Percentiles rank a stretch among this genome's conserved stretches.
phyloP scores from a whole-genome alignment of 2,329 filamentous ascomycete species.

The Trichophyton simii region DNA sequence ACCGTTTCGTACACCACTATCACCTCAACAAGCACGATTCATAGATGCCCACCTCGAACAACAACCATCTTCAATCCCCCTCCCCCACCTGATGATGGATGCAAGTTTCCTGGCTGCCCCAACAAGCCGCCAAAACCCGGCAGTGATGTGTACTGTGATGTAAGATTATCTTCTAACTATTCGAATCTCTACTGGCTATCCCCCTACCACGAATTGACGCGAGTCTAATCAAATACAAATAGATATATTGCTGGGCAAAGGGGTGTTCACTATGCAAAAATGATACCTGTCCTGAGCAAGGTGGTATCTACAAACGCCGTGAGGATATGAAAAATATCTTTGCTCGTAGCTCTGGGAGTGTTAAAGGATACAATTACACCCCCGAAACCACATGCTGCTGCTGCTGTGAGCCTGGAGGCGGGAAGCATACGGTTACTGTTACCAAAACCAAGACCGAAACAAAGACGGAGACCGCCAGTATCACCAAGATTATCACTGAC shows the following conservation, averaged over 20 bases:
- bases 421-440: slow-evolving; percentile 5
- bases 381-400: slow-evolving; percentile 1
- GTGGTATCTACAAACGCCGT: neutral
- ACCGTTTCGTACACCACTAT: neutral
- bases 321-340: neutral
- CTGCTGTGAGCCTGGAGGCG: neutral
- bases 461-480: slow-evolving; percentile 6
- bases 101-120: neutral
- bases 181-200: neutral
- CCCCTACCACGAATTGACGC: neutral
- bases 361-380: neutral
- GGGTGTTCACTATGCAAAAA: neutral
- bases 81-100: neutral
- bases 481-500: slow-evolving; percentile 2
- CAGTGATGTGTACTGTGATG: neutral
- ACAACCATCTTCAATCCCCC: neutral
- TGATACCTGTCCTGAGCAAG: neutral
- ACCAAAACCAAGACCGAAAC: slow-evolving; percentile 10
- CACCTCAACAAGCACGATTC: neutral
- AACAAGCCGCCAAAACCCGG: neutral
- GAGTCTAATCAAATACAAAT: neutral
- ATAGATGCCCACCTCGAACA: neutral
- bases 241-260: neutral
- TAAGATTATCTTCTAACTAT: neutral
- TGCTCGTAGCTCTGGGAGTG: neutral